Base-by-base conservation (phyloP, 176 grass and related monocot species). In the Aegilops sharonensis region DNA sequence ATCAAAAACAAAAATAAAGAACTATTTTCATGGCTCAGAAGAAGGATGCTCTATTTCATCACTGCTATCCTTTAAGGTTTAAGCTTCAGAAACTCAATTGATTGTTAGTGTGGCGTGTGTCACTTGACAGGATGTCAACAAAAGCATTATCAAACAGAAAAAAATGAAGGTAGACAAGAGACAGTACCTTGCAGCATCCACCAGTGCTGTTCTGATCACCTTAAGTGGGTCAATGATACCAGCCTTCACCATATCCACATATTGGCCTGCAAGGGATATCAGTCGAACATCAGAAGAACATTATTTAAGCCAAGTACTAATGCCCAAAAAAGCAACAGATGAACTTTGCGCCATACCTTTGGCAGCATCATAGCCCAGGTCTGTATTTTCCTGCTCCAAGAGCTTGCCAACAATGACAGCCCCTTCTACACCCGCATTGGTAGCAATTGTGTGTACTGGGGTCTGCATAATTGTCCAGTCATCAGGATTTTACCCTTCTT, bases 341-440 rank as follows among this genome's bases (percentile, higher is more conserved):
- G 13, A 85, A 86, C 23, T 57, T 15, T 35, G 70, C 8, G 5
- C 9, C 73, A 10, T 68, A 97, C 95, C 95, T 94, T 90, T 94
- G 68, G 92, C 86, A 70, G 95, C 95, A 94, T 97, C 91, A 76
- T 93, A 97, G 35, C 95, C 95, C 29, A 94, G 89, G 89, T 91
- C 92, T 67, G 45, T 79, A 78, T 94, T 78, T 20, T 93, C 82
- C 83, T 97, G 95, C 88, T 94, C 92, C 85, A 97, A 92, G 77
- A 94, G 89, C 86, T 97, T 94, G 57, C 90, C 92, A 77, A 91
- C 73, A 85, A 97, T 85, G 71, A 94, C 77, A 52, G 91, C 83
- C 29, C 95, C 95, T 86, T 97, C 82, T 11, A 87, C 90, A 32
- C 92, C 91, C 17, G 92, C 92, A 90, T 97, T 97, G 52, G 86